Base-by-base conservation (phyloP, 768 basidiomycete genomes). In the Rhodocollybia butyracea region DNA sequence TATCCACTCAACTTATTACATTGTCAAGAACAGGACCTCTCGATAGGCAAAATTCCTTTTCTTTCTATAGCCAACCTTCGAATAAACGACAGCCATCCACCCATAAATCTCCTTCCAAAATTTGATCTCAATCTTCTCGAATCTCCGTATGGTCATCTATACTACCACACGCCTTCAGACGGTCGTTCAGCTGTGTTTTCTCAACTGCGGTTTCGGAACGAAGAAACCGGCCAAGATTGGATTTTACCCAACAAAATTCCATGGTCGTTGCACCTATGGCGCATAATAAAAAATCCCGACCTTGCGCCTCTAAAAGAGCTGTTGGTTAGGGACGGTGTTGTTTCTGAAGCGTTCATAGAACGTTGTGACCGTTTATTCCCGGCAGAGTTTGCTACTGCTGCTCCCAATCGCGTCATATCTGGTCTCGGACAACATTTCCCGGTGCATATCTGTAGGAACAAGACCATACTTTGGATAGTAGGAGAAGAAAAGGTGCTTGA, bases 401-500 rank as follows among this genome's bases (percentile, higher is more conserved):
- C 39, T 5, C 51, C 51, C 11, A 53, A 42, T 29, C 38, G 41
- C 19, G 51, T 53, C 3, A 53, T 53, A 41, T 43, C 40, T 42
- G 27, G 51, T 21, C 41, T 53, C 5, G 39, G 51, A 21, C 51
- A 53, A 17, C 40, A 38, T 29, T 53, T 53, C 24, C 51, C 51
- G 13, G 17, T 53, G 22, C 51, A 53, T 39, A n/a, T 39, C 8
- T 40, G 39, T 22, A 24, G 41, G 12, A 53, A 53, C 27, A 53
- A 53, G 40, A 41, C 29, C 8, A 41, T n/a, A 15, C 15, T 53
- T 8, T 53, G 51, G 51, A 24, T 53, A 4, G 51, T 53, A 10
- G 39, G 51, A 7, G 51, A 53, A 17, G 51, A 53, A 15, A 53
- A 42, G 24, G 51, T 53, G 30, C 27, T 53, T 12, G 51, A 53